These are phyloP conservation scores for Tetrastigma voinierianum DNA, from an alignment of 164 flowering plant genomes.

Conservation along the genomic window DNA sequence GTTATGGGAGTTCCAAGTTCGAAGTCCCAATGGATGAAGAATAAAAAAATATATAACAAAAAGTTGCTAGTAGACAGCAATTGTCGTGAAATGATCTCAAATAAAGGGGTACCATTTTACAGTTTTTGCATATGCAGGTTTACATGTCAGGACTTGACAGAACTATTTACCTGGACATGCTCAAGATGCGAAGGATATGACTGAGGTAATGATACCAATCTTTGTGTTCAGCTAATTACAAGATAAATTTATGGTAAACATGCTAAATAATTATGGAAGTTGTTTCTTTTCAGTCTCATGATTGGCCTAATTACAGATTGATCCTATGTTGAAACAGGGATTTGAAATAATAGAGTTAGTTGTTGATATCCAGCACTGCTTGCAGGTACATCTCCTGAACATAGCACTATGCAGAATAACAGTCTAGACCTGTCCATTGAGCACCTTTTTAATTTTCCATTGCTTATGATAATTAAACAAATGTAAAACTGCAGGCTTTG, in stretches of 20 bases:
- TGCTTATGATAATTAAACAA: not conserved
- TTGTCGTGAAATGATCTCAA: too few relatives aligned
- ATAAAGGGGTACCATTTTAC: too few relatives aligned
- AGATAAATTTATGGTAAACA: too few relatives aligned
- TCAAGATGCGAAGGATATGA: slow-evolving; percentile 77
- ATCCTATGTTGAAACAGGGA: slow-evolving; percentile 47
- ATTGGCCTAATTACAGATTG: not conserved
- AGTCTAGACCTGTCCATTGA: not conserved
- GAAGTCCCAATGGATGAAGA: too few relatives aligned
- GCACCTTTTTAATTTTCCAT: not conserved
- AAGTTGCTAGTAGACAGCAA: too few relatives aligned
- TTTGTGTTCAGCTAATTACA: too few relatives aligned
- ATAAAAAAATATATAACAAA: not conserved
- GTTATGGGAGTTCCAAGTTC: too few relatives aligned
- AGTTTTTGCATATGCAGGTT: slow-evolving; percentile 51
- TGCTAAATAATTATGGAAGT: not conserved
- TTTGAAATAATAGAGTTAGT: slow-evolving; percentile 87
- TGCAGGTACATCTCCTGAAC: slow-evolving; percentile 60
- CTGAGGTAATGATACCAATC: slow-evolving; percentile 45
- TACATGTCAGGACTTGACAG: slow-evolving; percentile 91
- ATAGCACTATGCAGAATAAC: not conserved
- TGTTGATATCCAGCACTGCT: slow-evolving; percentile 89
- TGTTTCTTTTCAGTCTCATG: not conserved
- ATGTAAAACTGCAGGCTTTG: slow-evolving; percentile 62
- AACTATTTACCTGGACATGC: slow-evolving; percentile 95